phyloP scores from a whole-genome alignment of 108 stramenopile species.

The Stephanodiscus triporus region DNA sequence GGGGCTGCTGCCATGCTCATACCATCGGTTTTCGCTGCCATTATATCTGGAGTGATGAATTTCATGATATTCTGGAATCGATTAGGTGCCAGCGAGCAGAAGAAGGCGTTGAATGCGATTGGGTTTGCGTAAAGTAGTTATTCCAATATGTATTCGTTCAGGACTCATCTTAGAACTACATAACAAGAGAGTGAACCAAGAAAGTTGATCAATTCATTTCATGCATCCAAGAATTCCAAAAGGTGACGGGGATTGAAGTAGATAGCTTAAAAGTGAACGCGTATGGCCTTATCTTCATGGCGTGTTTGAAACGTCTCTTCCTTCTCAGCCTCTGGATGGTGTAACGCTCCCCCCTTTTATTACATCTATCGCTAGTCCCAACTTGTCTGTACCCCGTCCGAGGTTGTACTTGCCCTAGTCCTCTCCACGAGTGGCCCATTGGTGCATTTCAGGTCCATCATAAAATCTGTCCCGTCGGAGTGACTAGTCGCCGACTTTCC shows the following conservation, averaged over 20 bases:
- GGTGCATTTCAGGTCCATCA: neutral
- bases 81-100: slow-evolving; percentile 38
- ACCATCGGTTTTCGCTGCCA: slow-evolving; percentile 57
- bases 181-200: neutral
- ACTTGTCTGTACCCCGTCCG: neutral
- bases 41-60: slow-evolving; percentile 72
- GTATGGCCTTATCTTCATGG: neutral
- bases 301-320: neutral
- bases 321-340: neutral
- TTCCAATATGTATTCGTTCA: neutral
- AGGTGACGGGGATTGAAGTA: slow-evolving; percentile 20
- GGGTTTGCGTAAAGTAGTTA: slow-evolving; percentile 37
- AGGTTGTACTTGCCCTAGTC: neutral
- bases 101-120: slow-evolving; percentile 45
- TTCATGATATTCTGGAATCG: slow-evolving; percentile 60
- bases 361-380: neutral
- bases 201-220: neutral
- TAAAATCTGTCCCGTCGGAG: neutral
- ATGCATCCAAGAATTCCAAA: neutral
- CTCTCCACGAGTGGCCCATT: neutral
- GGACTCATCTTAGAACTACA: neutral
- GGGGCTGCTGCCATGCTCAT: slow-evolving; percentile 56
- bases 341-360: neutral
- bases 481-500: neutral
- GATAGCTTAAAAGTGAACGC: neutral